phyloP scores from a whole-genome alignment of 768 basidiomycete species.

The Amanita fuliginea region DNA sequence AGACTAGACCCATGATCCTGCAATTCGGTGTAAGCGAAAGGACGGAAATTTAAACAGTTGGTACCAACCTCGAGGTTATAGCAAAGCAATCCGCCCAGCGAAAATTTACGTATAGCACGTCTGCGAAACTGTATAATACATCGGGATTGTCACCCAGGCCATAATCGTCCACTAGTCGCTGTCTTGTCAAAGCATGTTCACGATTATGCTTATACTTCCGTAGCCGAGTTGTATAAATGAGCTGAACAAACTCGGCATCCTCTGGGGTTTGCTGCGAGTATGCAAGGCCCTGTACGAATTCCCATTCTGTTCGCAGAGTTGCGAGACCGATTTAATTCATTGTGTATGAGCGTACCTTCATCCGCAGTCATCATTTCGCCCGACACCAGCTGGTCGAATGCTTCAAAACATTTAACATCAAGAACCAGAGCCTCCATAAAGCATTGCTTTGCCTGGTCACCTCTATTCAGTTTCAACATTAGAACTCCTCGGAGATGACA shows the following conservation, averaged over 20 bases:
- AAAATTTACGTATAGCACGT: slow-evolving; percentile 79
- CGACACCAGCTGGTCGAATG: slow-evolving; percentile 80
- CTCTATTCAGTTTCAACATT: slow-evolving; percentile 88
- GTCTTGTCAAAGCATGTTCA: slow-evolving; percentile 74
- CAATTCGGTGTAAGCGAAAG: not conserved
- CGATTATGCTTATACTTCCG: slow-evolving; percentile 80
- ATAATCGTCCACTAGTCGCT: slow-evolving; percentile 74
- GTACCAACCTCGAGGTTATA: slow-evolving; percentile 64
- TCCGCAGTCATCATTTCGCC: slow-evolving; percentile 95
- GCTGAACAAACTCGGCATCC: slow-evolving; percentile 83
- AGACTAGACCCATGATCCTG: slow-evolving; percentile 80
- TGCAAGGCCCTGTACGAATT: slow-evolving; percentile 78
- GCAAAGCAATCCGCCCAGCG: slow-evolving; percentile 92
- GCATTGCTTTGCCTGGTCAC: slow-evolving; percentile 84
- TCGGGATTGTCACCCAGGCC: slow-evolving; percentile 87
- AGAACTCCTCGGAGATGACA: slow-evolving; percentile 88
- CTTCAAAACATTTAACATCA: slow-evolving; percentile 96
- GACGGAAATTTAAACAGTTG: not conserved
- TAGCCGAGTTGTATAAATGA: slow-evolving; percentile 87
- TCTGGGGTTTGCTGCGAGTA: slow-evolving; percentile 78
- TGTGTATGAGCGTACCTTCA: slow-evolving; percentile 58
- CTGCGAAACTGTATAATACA: slow-evolving; percentile 82
- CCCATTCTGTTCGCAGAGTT: slow-evolving; percentile 63
- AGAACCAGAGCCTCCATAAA: slow-evolving; percentile 93
- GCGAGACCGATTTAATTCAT: not conserved